Evolutionary conservation across 257 asterid genomes (phyloP).

Genomic region (Agastache rugosa): DNA sequence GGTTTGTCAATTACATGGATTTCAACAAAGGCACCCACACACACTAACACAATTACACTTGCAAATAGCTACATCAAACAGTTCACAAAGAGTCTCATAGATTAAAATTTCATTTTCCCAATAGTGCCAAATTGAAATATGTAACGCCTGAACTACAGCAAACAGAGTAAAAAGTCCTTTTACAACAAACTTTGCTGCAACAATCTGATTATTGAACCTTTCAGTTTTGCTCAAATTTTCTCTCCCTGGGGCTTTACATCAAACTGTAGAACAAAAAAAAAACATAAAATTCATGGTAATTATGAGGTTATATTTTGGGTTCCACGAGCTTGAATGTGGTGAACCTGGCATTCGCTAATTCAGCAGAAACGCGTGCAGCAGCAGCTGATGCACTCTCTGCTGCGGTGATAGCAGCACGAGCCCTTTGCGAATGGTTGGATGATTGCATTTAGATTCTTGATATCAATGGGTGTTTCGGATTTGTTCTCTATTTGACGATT

Average conservation of each 20-base stretch:
- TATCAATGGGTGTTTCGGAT: conserved; percentile 21
- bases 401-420: conserved; percentile 80
- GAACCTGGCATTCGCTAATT: conserved; percentile 51
- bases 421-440: conserved; percentile 65
- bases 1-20: too few species aligned
- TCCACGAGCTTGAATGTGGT: conserved; percentile 44
- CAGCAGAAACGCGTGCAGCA: conserved; percentile 93
- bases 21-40: too few species aligned
- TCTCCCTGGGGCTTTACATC: background rate
- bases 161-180: too few species aligned
- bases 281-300: background rate
- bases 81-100: too few species aligned
- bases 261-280: background rate
- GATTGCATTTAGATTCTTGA: conserved; percentile 46
- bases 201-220: background rate
- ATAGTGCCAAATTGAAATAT: too few species aligned
- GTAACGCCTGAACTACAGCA: too few species aligned
- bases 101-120: too few species aligned
- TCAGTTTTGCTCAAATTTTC: background rate
- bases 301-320: conserved; percentile 27
- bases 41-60: too few species aligned
- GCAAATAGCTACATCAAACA: too few species aligned
- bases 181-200: too few species aligned
- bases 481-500: conserved; percentile 39
- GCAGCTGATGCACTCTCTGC: conserved; percentile 95